Evolutionary conservation across 1,139 yeast species (phyloP).

Genomic region (Geotrichum australiense): DNA sequence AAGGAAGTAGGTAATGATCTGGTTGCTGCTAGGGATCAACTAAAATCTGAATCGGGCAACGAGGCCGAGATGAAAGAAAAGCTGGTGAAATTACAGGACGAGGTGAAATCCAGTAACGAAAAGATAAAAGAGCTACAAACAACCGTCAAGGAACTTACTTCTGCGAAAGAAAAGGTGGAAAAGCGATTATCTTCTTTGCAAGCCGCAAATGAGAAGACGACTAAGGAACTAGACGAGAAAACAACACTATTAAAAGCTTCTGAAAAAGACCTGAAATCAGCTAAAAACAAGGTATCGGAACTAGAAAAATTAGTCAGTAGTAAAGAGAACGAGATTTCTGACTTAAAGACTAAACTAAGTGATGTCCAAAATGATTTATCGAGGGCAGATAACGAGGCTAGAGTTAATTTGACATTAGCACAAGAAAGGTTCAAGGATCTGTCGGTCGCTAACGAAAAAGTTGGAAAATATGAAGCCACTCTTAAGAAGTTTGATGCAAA

Average conservation of each 20-base stretch:
- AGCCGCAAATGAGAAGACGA: conserved; percentile 6
- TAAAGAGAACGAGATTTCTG: conserved; percentile 11
- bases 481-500: conserved; percentile 12
- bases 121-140: conserved; percentile 5
- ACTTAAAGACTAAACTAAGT: not conserved
- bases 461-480: conserved; percentile 15
- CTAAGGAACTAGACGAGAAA: not conserved
- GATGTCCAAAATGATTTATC: conserved; percentile 9
- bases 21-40: conserved; percentile 9
- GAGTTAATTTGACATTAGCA: conserved; percentile 16
- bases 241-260: not conserved
- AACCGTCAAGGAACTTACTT: not conserved
- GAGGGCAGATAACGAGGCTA: conserved; percentile 16
- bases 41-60: conserved; percentile 6
- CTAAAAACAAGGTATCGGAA: not conserved
- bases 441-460: conserved; percentile 18
- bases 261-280: not conserved
- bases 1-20: conserved; percentile 12
- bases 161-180: conserved; percentile 4
- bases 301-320: not conserved
- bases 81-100: conserved; percentile 1
- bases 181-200: conserved; percentile 3
- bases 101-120: not conserved
- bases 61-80: conserved; percentile 1
- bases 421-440: conserved; percentile 24